Evolutionary conservation across 2,329 filamentous ascomycete species (phyloP).

Genomic region (Hypoxylon rubiginosum): DNA sequence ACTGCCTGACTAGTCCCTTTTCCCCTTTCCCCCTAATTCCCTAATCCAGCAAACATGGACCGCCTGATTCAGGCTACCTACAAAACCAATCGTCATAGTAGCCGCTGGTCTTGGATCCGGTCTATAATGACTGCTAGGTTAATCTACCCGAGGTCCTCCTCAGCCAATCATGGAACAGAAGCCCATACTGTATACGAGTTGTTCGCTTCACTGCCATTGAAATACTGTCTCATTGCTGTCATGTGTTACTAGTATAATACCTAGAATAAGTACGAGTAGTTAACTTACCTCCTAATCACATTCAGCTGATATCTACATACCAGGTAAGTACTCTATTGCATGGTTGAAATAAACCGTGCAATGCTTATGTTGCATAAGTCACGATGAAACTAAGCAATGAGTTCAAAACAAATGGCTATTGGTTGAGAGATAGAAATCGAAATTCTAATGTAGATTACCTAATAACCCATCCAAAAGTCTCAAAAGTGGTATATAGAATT

Average conservation of each 20-base stretch:
- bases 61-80: neutral
- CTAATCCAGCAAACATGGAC: neutral
- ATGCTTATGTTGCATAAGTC: constrained; percentile 7
- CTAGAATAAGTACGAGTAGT: neutral
- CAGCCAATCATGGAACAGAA: constrained; percentile 16
- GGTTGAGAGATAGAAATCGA: constrained; percentile 7
- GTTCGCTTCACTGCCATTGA: neutral
- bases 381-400: neutral
- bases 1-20: neutral
- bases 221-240: neutral
- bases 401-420: constrained; percentile 8
- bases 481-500: constrained; percentile 41
- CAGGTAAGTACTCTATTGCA: too few species aligned
- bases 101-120: constrained; percentile 19
- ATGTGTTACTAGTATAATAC: neutral
- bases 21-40: too few species aligned
- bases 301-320: too few species aligned
- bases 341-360: too few species aligned
- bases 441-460: constrained; percentile 22
- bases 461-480: constrained; percentile 26
- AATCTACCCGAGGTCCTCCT: constrained; percentile 31
- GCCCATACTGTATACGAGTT: neutral
- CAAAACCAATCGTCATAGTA: constrained; percentile 24
- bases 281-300: neutral
- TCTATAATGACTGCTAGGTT: constrained; percentile 19